These are phyloP conservation scores for Umbelopsis sp. DNA, from an alignment of 371 early-diverging fungal genomes.

Conservation along the genomic window DNA sequence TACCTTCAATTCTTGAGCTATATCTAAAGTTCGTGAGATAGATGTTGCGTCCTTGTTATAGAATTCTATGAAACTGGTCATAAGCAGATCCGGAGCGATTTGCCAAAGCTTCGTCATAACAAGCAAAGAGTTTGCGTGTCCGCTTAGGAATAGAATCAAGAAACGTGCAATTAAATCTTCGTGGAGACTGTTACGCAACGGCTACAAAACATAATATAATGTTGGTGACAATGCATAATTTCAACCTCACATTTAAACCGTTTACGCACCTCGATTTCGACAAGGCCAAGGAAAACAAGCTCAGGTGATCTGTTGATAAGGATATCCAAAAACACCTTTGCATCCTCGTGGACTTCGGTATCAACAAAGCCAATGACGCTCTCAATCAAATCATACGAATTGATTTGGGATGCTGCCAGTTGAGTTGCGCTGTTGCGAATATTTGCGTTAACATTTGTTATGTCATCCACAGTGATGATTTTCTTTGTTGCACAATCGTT, in stretches of 20 bases:
- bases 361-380: constrained; percentile 69
- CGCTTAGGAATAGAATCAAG: constrained; percentile 68
- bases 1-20: constrained; percentile 85
- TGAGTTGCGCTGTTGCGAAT: constrained; percentile 56
- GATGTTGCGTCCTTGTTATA: constrained; percentile 75
- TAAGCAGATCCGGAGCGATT: constrained; percentile 61
- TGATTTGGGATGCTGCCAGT: constrained; percentile 67
- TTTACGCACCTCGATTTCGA: constrained; percentile 60
- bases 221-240: neutral
- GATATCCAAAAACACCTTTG: constrained; percentile 66
- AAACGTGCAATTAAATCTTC: constrained; percentile 72
- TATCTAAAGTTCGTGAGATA: constrained; percentile 78
- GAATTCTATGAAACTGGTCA: constrained; percentile 71
- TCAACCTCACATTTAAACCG: neutral
- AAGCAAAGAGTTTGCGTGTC: constrained; percentile 69
- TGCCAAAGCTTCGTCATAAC: constrained; percentile 82
- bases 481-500: constrained; percentile 51
- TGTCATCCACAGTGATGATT: constrained; percentile 59
- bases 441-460: constrained; percentile 49
- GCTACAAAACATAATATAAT: constrained; percentile 26
- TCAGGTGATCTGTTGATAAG: constrained; percentile 75
- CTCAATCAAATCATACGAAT: constrained; percentile 77
- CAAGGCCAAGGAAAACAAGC: constrained; percentile 75
- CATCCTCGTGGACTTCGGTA: constrained; percentile 64
- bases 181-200: constrained; percentile 64